Evolutionary conservation across 768 basidiomycete genomes (phyloP), one percentile per base, ranked within the genome.

Genomic region (Russula foetens): DNA sequence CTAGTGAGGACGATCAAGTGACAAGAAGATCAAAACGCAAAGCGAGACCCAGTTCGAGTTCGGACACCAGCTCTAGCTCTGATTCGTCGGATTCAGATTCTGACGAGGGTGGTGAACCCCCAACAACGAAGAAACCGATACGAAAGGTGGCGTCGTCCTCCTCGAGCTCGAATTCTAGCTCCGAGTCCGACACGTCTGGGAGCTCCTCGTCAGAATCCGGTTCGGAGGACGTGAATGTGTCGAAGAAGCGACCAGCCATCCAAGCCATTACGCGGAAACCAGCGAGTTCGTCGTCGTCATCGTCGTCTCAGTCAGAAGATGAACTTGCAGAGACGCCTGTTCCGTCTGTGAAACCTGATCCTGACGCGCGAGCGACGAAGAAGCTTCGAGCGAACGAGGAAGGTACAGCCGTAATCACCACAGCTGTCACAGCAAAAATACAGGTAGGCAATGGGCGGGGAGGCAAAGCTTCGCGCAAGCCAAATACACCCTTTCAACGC

Each of bases 401-500:
- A 14, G 59, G 62, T 33, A 7, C 23, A 19, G 52, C 65, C 46
- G 56, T 61, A 17, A 39, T 56, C 21, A 56, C 53, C 6, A 58
- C 56, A 48, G 52, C 53, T 23, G 56, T 11, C 31, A 19, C 31
- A 17, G 38, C 46, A 19, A 52, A 24, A 29, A 53, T 46, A 24
- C 23, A 35, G 38, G 39, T 56, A 51, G 66, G 56, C 24, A 69
- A 45, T 29, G 35, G 19, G 21, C 41, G 61, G 2, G 75, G 67
- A 24, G 74, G 76, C 41, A 73, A 77, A 67, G 66, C 69, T 49
- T 67, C 67, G 49, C 70, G 72, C 54, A 76, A 72, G 59, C 69
- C 64, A 38, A 86, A 84, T 67, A 79, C 82, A 53, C 86, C 90
- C 21, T 99, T 98, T 77, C 83, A 84, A 69, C 77, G 94, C 26